A percentile compares a stretch with the other conserved stretches of the same genome.
Conservation (phyloP, 2,329 filamentous ascomycete genomes). For the Exophiala lecanii-corni region DNA sequence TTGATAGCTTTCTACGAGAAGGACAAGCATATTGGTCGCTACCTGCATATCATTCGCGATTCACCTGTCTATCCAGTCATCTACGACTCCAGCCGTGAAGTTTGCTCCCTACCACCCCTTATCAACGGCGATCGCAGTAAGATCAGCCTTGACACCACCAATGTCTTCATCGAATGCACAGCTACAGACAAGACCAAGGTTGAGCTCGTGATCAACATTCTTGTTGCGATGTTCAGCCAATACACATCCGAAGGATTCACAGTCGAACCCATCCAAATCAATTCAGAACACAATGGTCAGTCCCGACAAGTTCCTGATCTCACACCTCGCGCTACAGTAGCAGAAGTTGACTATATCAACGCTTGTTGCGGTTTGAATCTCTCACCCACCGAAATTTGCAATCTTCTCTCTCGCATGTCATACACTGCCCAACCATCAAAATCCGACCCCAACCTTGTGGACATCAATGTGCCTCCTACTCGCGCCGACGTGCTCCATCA, state of each 20-base stretch:
- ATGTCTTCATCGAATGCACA: conserved; percentile 95
- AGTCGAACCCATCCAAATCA: conserved; percentile 86
- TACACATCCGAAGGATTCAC: conserved; percentile 88
- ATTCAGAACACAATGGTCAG: conserved; percentile 84
- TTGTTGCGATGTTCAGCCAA: conserved; percentile 94
- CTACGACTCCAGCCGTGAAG: conserved; percentile 77
- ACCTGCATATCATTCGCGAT: conserved; percentile 90
- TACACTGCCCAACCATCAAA: conserved; percentile 73
- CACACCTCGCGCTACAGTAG: conserved; percentile 68
- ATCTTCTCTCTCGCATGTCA: conserved; percentile 82
- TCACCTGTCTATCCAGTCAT: conserved; percentile 94
- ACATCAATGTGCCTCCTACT: conserved; percentile 80
- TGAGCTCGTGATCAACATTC: conserved; percentile 90
- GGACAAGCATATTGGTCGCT: conserved; percentile 86
- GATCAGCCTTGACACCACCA: conserved; percentile 84
- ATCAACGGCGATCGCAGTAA: conserved; percentile 98
- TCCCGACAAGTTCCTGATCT: conserved; percentile 78
- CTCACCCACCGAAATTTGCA: conserved; percentile 68
- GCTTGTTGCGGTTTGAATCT: conserved; percentile 79
- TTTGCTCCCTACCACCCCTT: conserved; percentile 93
- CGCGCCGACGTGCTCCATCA: conserved; percentile 93
- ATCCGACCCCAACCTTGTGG: conserved; percentile 64
- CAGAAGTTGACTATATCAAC: conserved; percentile 91
- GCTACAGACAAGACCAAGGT: conserved; percentile 94
- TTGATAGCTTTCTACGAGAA: conserved; percentile 93